A percentile compares a stretch with the other conserved stretches of the same genome.
Evolutionary conservation across 768 basidiomycete species (phyloP).

Genomic region (Boletellus emodensis): DNA sequence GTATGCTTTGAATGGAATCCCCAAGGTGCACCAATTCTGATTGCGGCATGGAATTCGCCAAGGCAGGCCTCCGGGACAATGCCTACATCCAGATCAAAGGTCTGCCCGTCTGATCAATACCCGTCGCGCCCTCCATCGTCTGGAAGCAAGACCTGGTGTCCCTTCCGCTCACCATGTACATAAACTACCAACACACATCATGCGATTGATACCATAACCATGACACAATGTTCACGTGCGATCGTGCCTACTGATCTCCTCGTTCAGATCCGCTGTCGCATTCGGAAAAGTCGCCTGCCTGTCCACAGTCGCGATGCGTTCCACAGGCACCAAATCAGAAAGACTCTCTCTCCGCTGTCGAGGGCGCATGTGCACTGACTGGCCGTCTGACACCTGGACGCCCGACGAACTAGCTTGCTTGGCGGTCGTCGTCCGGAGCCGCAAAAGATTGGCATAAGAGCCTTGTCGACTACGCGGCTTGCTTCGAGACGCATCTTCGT

Average conservation of each 20-base stretch:
- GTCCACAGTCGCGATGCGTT: slow-evolving; percentile 58
- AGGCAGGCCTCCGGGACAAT: slow-evolving; percentile 37
- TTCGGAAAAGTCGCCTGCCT: slow-evolving; percentile 54
- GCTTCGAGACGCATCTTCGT: slow-evolving; percentile 41
- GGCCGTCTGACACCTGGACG: slow-evolving; percentile 29
- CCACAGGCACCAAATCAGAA: slow-evolving; percentile 59
- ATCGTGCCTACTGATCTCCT: slow-evolving; percentile 46
- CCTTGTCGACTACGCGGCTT: slow-evolving; percentile 60
- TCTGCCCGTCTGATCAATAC: slow-evolving; percentile 29
- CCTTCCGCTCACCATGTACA: slow-evolving; percentile 26
- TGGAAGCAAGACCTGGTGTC: slow-evolving; percentile 21
- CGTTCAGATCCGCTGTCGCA: slow-evolving; percentile 65
- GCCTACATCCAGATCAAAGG: slow-evolving; percentile 40
- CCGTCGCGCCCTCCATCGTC: not conserved
- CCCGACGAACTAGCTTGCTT: slow-evolving; percentile 14
- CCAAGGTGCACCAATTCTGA: slow-evolving; percentile 37
- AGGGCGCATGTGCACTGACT: slow-evolving; percentile 45
- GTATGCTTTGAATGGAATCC: slow-evolving; percentile 10
- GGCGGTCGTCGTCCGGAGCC: slow-evolving; percentile 43
- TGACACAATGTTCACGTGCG: slow-evolving; percentile 17
- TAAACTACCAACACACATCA: slow-evolving; percentile 20
- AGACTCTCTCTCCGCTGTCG: slow-evolving; percentile 61
- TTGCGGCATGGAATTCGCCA: slow-evolving; percentile 40
- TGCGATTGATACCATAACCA: slow-evolving; percentile 14
- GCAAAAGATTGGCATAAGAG: slow-evolving; percentile 81